Conservation (phyloP, 139 green algal species). For the Chlorella sorokiniana region DNA sequence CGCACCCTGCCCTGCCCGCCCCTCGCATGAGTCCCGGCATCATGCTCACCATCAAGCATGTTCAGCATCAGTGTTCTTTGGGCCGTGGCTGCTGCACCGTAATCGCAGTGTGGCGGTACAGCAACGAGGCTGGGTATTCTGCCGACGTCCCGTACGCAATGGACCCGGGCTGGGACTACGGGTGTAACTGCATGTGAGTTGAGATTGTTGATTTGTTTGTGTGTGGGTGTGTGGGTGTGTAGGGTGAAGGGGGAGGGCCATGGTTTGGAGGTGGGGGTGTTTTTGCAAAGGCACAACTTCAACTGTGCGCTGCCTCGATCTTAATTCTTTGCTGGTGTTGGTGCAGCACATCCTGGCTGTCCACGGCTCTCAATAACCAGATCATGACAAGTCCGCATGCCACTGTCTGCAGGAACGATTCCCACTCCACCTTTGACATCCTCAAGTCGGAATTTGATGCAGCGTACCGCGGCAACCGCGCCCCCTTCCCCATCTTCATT, state of each 20-base stretch:
- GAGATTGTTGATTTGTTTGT: neutral
- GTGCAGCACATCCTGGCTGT: too few relatives aligned
- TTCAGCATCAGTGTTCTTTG: neutral
- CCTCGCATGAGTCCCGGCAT: too few relatives aligned
- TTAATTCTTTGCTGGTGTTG: too few relatives aligned
- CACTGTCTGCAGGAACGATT: constrained; percentile 10
- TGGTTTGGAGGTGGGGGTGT: neutral
- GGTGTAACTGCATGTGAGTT: constrained; percentile 24
- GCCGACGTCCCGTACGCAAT: constrained; percentile 7
- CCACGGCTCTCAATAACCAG: too few relatives aligned
- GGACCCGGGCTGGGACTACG: constrained; percentile 11
- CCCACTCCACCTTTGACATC: neutral
- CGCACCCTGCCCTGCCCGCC: neutral
- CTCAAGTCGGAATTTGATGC: constrained; percentile 14
- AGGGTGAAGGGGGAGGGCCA: too few relatives aligned
- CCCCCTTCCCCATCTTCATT: constrained; percentile 15
- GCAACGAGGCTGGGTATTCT: neutral
- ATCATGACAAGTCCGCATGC: neutral
- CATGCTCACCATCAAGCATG: too few relatives aligned
- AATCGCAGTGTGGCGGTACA: constrained; percentile 11
- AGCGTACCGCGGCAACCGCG: constrained; percentile 6
- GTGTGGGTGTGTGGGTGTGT: neutral
- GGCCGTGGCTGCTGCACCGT: too few relatives aligned
- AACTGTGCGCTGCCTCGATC: too few relatives aligned
- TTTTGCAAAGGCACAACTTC: too few relatives aligned